phyloP scores from a whole-genome alignment of 2,329 filamentous ascomycete genomes.

The Beauveria caledonica region DNA sequence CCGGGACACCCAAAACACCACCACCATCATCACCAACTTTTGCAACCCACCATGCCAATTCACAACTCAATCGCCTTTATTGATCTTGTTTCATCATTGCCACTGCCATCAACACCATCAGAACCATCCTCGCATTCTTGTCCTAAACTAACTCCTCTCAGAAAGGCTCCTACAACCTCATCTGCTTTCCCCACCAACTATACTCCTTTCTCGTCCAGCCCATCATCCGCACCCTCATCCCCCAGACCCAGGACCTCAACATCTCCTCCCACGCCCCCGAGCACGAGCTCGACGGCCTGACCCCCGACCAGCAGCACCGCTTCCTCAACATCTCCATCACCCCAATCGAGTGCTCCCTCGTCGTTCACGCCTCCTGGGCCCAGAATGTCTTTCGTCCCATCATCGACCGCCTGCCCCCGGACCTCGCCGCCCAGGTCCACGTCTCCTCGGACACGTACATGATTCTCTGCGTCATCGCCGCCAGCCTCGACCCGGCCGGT shows the following conservation, averaged over 20 bases:
- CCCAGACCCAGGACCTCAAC: constrained; percentile 41
- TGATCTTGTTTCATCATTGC: too few relatives aligned
- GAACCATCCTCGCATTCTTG: too few relatives aligned
- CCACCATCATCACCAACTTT: background rate
- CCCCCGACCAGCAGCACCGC: constrained; percentile 52
- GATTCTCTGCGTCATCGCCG: constrained; percentile 81
- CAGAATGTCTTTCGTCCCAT: constrained; percentile 67
- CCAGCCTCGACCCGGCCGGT: constrained; percentile 84
- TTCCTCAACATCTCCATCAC: constrained; percentile 94
- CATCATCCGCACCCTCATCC: constrained; percentile 77
- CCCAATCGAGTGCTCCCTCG: constrained; percentile 84
- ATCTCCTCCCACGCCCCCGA: constrained; percentile 28
- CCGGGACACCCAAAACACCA: background rate
- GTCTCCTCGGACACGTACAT: constrained; percentile 80
- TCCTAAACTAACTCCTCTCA: constrained; percentile 28
- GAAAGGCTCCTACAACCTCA: constrained; percentile 80
- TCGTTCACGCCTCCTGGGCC: constrained; percentile 72
- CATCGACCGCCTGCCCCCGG: constrained; percentile 53
- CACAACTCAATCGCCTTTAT: background rate
- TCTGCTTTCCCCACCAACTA: constrained; percentile 78
- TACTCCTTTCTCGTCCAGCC: constrained; percentile 75
- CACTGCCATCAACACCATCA: background rate
- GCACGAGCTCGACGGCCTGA: constrained; percentile 37
- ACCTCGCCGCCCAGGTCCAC: constrained; percentile 46
- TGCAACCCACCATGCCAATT: background rate